These are phyloP conservation scores for Exidia glandulosa DNA, from an alignment of 768 basidiomycete species.

Conservation along the genomic window DNA sequence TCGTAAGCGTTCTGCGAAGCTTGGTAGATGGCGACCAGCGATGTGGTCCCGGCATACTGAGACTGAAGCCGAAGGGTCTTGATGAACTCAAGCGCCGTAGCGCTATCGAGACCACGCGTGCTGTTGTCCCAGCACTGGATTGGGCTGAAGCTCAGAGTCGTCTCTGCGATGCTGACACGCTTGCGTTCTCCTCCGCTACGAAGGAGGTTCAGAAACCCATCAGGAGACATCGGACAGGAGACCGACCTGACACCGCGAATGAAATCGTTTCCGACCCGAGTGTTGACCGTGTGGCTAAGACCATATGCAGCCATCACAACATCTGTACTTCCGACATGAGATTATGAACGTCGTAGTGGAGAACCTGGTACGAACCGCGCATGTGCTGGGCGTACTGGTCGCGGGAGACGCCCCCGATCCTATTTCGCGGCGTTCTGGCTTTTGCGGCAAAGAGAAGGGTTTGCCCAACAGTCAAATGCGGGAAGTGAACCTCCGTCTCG, in stretches of 20 bases:
- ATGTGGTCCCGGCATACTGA: constrained; percentile 30
- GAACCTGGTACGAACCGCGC: constrained; percentile 1
- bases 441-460: constrained; percentile 43
- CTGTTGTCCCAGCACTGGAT: constrained; percentile 16
- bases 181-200: constrained; percentile 29
- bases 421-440: constrained; percentile 31
- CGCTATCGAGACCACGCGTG: constrained; percentile 16
- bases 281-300: constrained; percentile 57
- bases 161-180: constrained; percentile 17
- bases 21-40: constrained; percentile 36
- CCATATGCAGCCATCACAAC: constrained; percentile 62
- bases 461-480: constrained; percentile 37
- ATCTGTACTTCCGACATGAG: constrained; percentile 22
- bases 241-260: constrained; percentile 32
- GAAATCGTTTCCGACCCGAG: constrained; percentile 63
- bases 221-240: background rate
- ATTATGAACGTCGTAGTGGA: background rate
- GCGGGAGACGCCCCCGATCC: constrained; percentile 22
- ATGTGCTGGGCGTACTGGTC: constrained; percentile 26
- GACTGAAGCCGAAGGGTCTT: constrained; percentile 30
- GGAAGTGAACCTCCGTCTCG: constrained; percentile 38
- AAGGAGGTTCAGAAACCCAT: background rate
- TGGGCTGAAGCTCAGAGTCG: constrained; percentile 11
- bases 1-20: constrained; percentile 31
- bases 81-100: constrained; percentile 35